Evolutionary conservation across 2,329 filamentous ascomycete species (phyloP).

Genomic region (Stagonosporopsis vannaccii): DNA sequence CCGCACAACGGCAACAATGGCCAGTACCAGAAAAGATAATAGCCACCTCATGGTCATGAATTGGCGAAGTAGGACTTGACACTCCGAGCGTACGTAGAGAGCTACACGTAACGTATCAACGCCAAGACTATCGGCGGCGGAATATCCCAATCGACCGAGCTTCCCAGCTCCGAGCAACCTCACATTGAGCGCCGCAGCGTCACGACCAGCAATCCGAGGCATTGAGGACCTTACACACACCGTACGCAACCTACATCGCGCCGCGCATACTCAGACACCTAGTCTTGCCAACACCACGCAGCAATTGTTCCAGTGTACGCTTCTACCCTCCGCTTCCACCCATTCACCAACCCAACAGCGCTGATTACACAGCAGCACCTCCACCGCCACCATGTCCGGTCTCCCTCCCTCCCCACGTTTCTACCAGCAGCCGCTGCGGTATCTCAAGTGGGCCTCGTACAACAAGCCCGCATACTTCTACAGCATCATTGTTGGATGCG

Average conservation of each 20-base stretch:
- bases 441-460: slow-evolving; percentile 86
- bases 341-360: background rate
- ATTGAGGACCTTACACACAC: slow-evolving; percentile 27
- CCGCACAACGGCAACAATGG: slow-evolving; percentile 71
- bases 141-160: slow-evolving; percentile 11
- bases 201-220: slow-evolving; percentile 21
- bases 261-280: background rate
- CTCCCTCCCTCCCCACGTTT: slow-evolving; percentile 65
- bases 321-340: slow-evolving; percentile 55
- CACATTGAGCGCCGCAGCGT: slow-evolving; percentile 15
- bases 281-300: background rate
- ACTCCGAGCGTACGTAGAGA: slow-evolving; percentile 22
- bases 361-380: slow-evolving; percentile 10
- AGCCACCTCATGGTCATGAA: slow-evolving; percentile 73
- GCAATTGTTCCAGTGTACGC: slow-evolving; percentile 56
- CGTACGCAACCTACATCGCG: slow-evolving; percentile 9
- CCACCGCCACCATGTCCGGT: slow-evolving; percentile 62
- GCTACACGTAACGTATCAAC: slow-evolving; percentile 50
- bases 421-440: slow-evolving; percentile 83
- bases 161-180: slow-evolving; percentile 12
- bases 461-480: slow-evolving; percentile 93
- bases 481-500: slow-evolving; percentile 75
- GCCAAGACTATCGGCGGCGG: slow-evolving; percentile 39
- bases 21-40: slow-evolving; percentile 72
- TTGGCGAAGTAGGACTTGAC: slow-evolving; percentile 30